Conservation (phyloP, 75 land plant species). For the Pseudotsuga menziesii region DNA sequence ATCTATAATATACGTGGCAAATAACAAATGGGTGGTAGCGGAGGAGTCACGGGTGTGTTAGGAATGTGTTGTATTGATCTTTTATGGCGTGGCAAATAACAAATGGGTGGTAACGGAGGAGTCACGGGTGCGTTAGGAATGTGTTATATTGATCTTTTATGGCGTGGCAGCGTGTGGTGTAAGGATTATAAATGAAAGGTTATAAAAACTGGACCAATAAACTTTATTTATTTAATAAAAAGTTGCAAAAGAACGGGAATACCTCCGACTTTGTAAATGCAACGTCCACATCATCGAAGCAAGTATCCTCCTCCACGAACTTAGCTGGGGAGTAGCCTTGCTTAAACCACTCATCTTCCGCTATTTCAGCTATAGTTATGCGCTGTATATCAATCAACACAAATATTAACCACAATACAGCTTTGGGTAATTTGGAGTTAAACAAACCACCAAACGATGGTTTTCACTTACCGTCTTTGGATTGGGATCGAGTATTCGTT, state of each 20-base stretch:
- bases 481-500: slow-evolving; percentile 73
- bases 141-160: slow-evolving; percentile 3
- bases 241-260: neutral
- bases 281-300: slow-evolving; percentile 15
- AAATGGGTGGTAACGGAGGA: neutral
- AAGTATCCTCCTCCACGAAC: slow-evolving; percentile 31
- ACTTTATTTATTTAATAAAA: neutral
- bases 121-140: slow-evolving; percentile 36
- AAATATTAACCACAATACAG: neutral
- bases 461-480: slow-evolving; percentile 31
- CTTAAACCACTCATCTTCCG: slow-evolving; percentile 75
- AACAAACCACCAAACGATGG: neutral
- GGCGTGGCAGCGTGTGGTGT: too few species aligned
- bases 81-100: neutral
- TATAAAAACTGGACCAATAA: neutral
- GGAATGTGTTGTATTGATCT: slow-evolving; percentile 26
- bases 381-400: slow-evolving; percentile 16
- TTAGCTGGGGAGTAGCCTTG: slow-evolving; percentile 49
- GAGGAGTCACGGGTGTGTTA: slow-evolving; percentile 24
- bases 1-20: neutral
- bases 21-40: neutral
- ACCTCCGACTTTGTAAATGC: slow-evolving; percentile 20
- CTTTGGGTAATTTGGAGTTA: too few species aligned
- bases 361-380: slow-evolving; percentile 52
- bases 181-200: too few species aligned